These are phyloP conservation scores for Eucalyptus marginata DNA, from an alignment of 345 rosid genomes.

Conservation along the genomic window DNA sequence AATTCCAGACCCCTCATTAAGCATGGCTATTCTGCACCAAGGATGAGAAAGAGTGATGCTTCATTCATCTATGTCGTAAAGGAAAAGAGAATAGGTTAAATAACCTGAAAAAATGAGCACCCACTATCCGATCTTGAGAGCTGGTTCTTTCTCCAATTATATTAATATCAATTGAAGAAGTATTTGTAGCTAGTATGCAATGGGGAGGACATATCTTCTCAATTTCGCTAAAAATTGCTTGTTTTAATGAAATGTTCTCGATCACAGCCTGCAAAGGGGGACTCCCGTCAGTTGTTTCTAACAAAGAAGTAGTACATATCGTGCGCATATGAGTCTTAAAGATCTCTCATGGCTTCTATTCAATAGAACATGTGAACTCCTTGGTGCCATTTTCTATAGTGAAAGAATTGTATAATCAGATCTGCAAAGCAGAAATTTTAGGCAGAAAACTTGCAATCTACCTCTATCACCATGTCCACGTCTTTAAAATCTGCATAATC, in stretches of 20 bases:
- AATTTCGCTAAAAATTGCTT: constrained; percentile 74
- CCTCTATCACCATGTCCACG: constrained; percentile 98
- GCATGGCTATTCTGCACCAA: not conserved
- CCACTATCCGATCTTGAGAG: constrained; percentile 76
- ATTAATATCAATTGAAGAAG: constrained; percentile 80
- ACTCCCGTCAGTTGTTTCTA: not conserved
- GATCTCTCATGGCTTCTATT: not conserved
- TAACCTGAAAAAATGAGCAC: constrained; percentile 98
- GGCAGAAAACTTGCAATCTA: not conserved
- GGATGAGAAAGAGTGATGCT: not conserved
- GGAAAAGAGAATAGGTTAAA: not conserved
- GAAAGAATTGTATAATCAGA: not conserved
- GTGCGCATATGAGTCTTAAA: not conserved
- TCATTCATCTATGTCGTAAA: not conserved
- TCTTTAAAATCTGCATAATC: constrained; percentile 79
- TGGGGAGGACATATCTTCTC: constrained; percentile 75
- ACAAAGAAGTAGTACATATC: not conserved
- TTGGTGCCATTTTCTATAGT: not conserved
- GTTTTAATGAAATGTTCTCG: constrained; percentile 76
- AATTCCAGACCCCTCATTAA: not conserved
- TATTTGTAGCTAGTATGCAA: constrained; percentile 89
- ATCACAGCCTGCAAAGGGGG: constrained; percentile 68
- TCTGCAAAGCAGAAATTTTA: not conserved
- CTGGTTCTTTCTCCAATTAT: constrained; percentile 65
- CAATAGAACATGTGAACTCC: not conserved